These are phyloP conservation scores for Serendipita indica DNA, from an alignment of 768 basidiomycete genomes.

Conservation along the genomic window DNA sequence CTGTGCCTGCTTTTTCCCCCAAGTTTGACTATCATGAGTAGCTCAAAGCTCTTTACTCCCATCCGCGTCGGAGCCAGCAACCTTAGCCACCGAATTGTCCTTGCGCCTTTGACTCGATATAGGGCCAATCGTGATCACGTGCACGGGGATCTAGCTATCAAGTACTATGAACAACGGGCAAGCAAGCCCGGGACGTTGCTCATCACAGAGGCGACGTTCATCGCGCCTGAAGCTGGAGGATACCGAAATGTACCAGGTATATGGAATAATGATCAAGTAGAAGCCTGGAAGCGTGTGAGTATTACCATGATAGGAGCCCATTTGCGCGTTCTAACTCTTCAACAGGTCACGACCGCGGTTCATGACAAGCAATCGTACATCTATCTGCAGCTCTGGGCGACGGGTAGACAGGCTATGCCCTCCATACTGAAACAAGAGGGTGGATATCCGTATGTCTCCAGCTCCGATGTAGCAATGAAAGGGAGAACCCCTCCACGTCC, in stretches of 20 bases:
- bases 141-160: constrained; percentile 12
- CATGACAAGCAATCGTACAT: constrained; percentile 40
- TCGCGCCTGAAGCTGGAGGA: constrained; percentile 37
- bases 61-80: constrained; percentile 21
- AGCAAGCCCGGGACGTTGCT: constrained; percentile 34
- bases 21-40: too few species aligned
- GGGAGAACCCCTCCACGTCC: constrained; percentile 25
- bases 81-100: constrained; percentile 34
- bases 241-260: constrained; percentile 42
- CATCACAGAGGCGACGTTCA: constrained; percentile 42
- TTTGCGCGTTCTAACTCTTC: not conserved
- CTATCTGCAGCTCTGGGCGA: constrained; percentile 43
- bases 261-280: constrained; percentile 43
- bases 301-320: constrained; percentile 11
- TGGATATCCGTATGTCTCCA: not conserved
- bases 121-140: constrained; percentile 22
- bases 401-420: constrained; percentile 31
- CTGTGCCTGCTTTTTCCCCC: too few species aligned
- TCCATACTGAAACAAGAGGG: constrained; percentile 19
- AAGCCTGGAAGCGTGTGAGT: constrained; percentile 38
- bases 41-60: constrained; percentile 21
- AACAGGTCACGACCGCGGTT: constrained; percentile 39
- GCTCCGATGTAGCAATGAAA: not conserved
- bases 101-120: constrained; percentile 38
- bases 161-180: constrained; percentile 37